Evolutionary conservation across 2,329 filamentous ascomycete genomes (phyloP).

Genomic region (Colletotrichum karsti): DNA sequence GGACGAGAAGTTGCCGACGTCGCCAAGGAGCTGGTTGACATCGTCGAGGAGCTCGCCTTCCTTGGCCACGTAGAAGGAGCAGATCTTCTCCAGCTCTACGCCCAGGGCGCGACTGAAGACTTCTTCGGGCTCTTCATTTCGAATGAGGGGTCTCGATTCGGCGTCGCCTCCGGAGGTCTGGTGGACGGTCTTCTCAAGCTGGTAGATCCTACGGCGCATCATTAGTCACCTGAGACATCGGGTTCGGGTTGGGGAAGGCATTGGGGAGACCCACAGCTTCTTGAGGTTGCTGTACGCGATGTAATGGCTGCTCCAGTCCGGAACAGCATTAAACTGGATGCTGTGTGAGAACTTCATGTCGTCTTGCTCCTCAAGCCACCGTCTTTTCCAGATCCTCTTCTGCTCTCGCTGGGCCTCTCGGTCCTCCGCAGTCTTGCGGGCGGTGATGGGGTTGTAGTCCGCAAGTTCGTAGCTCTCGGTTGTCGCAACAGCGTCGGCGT

Average conservation of each 20-base stretch:
- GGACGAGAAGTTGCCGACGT: conserved; percentile 73
- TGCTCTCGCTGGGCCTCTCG: conserved; percentile 43
- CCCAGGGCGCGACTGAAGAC: conserved; percentile 86
- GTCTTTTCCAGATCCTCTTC: conserved; percentile 70
- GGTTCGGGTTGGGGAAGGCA: not conserved
- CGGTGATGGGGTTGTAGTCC: conserved; percentile 45
- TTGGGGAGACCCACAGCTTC: conserved; percentile 77
- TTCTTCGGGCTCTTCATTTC: conserved; percentile 77
- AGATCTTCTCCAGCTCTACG: conserved; percentile 92
- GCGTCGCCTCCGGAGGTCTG: conserved; percentile 72
- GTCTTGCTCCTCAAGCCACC: conserved; percentile 76
- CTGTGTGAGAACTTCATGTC: conserved; percentile 99
- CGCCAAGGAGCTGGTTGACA: conserved; percentile 77
- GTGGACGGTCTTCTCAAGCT: conserved; percentile 86
- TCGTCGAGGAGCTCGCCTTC: conserved; percentile 88
- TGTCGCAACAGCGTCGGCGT: conserved; percentile 3
- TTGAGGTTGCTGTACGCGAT: conserved; percentile 99
- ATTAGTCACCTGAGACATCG: not conserved
- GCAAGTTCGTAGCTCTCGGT: conserved; percentile 48
- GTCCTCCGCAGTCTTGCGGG: conserved; percentile 38
- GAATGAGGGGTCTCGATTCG: conserved; percentile 86
- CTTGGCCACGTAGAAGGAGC: conserved; percentile 88
- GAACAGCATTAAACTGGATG: conserved; percentile 98
- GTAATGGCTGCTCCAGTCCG: conserved; percentile 99
- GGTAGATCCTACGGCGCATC: conserved; percentile 78